These are phyloP conservation scores for Cutaneotrichosporon sp. DNA, from an alignment of 1,284 basidiomycete genomes.

Conservation along the genomic window DNA sequence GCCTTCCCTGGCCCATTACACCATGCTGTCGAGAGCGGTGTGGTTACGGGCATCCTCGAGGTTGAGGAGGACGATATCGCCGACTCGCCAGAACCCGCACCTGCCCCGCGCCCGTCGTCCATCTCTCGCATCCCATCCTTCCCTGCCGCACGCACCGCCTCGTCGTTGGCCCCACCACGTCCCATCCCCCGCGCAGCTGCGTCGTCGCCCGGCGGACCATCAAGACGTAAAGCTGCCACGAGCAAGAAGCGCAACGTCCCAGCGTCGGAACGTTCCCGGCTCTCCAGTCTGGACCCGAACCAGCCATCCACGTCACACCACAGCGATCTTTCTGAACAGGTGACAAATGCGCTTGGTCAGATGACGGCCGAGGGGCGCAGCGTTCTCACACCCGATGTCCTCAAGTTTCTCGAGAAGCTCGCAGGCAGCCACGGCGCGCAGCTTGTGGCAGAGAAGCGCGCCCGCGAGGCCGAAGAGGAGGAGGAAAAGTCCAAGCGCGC, in stretches of 20 bases:
- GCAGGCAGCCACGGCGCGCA: conserved; percentile 21
- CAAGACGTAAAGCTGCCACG: background rate
- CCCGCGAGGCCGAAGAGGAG: conserved; percentile 4
- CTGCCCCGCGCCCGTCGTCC: conserved; percentile 5
- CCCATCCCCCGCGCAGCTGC: background rate
- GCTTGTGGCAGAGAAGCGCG: conserved; percentile 9
- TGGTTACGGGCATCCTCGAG: background rate
- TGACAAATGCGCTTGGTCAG: background rate
- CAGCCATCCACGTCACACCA: background rate
- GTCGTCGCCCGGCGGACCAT: background rate
- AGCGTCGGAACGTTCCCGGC: background rate
- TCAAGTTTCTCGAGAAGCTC: conserved; percentile 31
- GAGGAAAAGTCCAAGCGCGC: conserved; percentile 7
- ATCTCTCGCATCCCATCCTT: conserved; percentile 4
- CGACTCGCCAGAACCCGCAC: background rate
- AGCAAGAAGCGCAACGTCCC: background rate
- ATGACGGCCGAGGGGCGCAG: background rate
- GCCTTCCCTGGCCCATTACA: conserved; percentile 15
- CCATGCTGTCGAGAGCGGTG: conserved; percentile 9
- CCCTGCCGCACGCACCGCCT: conserved; percentile 1
- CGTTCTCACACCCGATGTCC: conserved; percentile 25
- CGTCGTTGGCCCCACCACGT: conserved; percentile 4
- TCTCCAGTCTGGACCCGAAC: background rate
- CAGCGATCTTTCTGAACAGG: background rate
- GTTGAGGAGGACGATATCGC: background rate